These are phyloP conservation scores for Gryganskiella cystojenkinii DNA, from an alignment of 192 early-diverging fungal species.

Conservation along the genomic window DNA sequence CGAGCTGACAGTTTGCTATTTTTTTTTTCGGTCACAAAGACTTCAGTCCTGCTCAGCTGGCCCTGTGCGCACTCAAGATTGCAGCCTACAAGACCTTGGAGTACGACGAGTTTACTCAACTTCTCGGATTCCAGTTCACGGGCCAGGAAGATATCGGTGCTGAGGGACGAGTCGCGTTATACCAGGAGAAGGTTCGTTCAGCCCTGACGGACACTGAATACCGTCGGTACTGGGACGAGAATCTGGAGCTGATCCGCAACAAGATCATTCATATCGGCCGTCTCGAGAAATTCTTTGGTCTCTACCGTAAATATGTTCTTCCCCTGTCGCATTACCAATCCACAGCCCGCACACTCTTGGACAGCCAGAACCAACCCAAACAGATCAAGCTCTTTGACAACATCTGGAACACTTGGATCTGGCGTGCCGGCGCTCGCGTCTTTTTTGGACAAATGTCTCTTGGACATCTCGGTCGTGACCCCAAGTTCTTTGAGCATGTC, in stretches of 20 bases:
- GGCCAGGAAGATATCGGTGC: slow-evolving; percentile 39
- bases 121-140: slow-evolving; percentile 39
- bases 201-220: slow-evolving; percentile 28
- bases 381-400: slow-evolving; percentile 47
- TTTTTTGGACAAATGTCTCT: slow-evolving; percentile 53
- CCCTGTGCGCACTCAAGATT: slow-evolving; percentile 43
- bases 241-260: slow-evolving; percentile 40
- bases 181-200: slow-evolving; percentile 41
- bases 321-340: slow-evolving; percentile 38
- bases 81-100: slow-evolving; percentile 46
- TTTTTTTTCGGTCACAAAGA: slow-evolving; percentile 8
- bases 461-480: slow-evolving; percentile 45
- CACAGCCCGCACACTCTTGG: slow-evolving; percentile 23
- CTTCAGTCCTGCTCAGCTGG: slow-evolving; percentile 47
- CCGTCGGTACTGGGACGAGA: slow-evolving; percentile 43
- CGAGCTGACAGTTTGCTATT: background rate
- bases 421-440: slow-evolving; percentile 26
- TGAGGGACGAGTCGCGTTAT: slow-evolving; percentile 34
- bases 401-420: slow-evolving; percentile 46
- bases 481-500: slow-evolving; percentile 53
- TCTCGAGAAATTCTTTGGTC: slow-evolving; percentile 41
- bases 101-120: slow-evolving; percentile 43
- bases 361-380: slow-evolving; percentile 12
- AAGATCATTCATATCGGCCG: slow-evolving; percentile 52
- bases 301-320: slow-evolving; percentile 42